A percentile compares a stretch with the other conserved stretches of the same genome.
Evolutionary conservation across 2,329 filamentous ascomycete species (phyloP).

Genomic region (Colletotrichum gigasporum): DNA sequence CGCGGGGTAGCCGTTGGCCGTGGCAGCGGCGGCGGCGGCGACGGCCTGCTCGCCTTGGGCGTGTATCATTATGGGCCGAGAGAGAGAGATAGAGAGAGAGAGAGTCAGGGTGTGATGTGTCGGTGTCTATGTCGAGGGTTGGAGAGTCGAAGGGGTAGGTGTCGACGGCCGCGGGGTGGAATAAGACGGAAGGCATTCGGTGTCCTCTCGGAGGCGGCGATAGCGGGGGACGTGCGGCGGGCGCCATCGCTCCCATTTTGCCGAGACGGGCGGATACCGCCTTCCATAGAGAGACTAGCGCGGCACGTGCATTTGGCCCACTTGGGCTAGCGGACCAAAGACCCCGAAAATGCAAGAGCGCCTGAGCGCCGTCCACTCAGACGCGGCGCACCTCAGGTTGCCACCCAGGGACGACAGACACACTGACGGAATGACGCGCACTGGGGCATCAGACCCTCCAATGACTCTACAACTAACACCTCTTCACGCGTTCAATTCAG

Average conservation of each 20-base stretch:
- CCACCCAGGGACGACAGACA: too few species aligned
- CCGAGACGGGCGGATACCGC: not conserved
- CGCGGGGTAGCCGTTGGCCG: constrained; percentile 27
- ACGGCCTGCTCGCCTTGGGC: constrained; percentile 17
- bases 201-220: constrained; percentile 29
- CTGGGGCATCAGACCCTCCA: not conserved
- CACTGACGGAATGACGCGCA: too few species aligned
- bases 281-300: not conserved
- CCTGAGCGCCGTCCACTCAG: too few species aligned
- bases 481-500: not conserved
- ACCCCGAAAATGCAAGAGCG: constrained; percentile 13
- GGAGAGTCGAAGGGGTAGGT: not conserved
- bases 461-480: too few species aligned
- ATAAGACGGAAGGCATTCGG: constrained; percentile 19
- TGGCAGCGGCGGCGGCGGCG: not conserved
- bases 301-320: not conserved
- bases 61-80: not conserved
- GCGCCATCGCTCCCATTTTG: constrained; percentile 13
- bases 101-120: not conserved
- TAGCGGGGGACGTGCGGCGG: constrained; percentile 16
- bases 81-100: not conserved
- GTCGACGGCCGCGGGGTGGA: not conserved
- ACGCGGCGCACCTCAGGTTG: too few species aligned
- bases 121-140: not conserved
- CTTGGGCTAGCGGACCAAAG: constrained; percentile 5